Conservation (phyloP, 2,329 filamentous ascomycete species). For the Drechslerella stenobrocha region DNA sequence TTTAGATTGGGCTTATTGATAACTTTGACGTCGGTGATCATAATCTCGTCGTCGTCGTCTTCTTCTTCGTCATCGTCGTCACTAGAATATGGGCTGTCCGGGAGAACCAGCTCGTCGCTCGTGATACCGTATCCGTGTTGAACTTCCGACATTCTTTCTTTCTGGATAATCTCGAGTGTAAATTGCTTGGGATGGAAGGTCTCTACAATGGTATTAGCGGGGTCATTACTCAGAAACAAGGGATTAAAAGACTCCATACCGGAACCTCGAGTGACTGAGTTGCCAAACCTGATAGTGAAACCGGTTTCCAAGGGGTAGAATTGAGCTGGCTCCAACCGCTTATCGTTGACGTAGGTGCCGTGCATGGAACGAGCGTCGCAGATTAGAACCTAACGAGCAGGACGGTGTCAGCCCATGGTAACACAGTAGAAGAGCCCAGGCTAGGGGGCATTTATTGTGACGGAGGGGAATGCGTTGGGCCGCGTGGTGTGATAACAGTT, state of each 20-base stretch:
- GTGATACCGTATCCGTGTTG: constrained; percentile 51
- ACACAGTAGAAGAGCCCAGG: neutral
- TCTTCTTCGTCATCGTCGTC: constrained; percentile 49
- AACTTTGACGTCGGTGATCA: constrained; percentile 40
- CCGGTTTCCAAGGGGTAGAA: constrained; percentile 54
- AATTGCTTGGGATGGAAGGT: constrained; percentile 52
- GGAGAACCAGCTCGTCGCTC: constrained; percentile 49
- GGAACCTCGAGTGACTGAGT: constrained; percentile 59
- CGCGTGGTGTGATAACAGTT: neutral
- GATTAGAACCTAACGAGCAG: constrained; percentile 57
- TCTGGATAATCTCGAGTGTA: constrained; percentile 50
- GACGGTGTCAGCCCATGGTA: constrained; percentile 52
- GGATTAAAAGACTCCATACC: constrained; percentile 53
- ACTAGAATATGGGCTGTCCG: constrained; percentile 41
- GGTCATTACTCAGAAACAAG: constrained; percentile 25
- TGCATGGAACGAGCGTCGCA: constrained; percentile 66
- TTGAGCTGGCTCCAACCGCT: constrained; percentile 55
- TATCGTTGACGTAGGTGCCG: constrained; percentile 63
- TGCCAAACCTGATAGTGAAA: constrained; percentile 59
- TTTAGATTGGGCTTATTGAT: constrained; percentile 9
- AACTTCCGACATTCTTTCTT: constrained; percentile 49
- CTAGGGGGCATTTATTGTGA: neutral
- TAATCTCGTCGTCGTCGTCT: constrained; percentile 49
- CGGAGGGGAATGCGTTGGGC: neutral
- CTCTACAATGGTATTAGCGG: constrained; percentile 41